A percentile compares a stretch with the other conserved stretches of the same genome.
Evolutionary conservation across 495 filamentous ascomycete species (phyloP).

Genomic region (Alectoria sarmentosa): DNA sequence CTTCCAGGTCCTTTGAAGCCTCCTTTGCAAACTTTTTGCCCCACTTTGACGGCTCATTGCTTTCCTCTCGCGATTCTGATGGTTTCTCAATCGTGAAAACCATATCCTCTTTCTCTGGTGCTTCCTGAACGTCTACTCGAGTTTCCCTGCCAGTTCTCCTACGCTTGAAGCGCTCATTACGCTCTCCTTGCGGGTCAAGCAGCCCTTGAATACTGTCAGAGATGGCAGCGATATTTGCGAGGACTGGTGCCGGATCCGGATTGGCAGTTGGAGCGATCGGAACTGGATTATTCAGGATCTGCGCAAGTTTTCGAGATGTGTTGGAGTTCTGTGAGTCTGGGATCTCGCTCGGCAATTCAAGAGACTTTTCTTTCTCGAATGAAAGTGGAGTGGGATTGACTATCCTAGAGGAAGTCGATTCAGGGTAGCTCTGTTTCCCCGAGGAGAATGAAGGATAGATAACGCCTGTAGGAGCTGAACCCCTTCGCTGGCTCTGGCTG

Average conservation of each 20-base stretch:
- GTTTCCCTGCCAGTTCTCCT: not conserved
- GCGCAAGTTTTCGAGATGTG: not conserved
- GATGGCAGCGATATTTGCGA: not conserved
- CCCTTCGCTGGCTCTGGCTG: slow-evolving; percentile 16
- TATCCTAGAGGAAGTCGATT: not conserved
- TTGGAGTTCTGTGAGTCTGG: slow-evolving; percentile 11
- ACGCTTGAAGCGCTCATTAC: not conserved
- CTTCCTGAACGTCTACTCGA: not conserved
- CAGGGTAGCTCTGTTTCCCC: not conserved
- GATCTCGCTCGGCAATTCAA: slow-evolving; percentile 7
- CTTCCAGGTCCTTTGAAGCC: not conserved
- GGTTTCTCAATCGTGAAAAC: not conserved
- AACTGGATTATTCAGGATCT: not conserved
- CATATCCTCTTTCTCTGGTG: not conserved
- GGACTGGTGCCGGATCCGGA: not conserved
- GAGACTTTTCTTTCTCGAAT: not conserved
- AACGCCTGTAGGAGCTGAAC: slow-evolving; percentile 4
- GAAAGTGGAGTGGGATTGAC: not conserved
- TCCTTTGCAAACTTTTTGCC: not conserved
- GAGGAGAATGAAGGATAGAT: not conserved
- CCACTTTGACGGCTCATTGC: not conserved
- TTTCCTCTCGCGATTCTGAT: not conserved
- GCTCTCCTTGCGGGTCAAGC: not conserved
- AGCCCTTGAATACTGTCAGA: not conserved
- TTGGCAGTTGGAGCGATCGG: not conserved